Evolutionary conservation across 129 eudicot species (phyloP), one percentile per base, ranked within the genome.

Genomic region (Flaveria linearis): DNA sequence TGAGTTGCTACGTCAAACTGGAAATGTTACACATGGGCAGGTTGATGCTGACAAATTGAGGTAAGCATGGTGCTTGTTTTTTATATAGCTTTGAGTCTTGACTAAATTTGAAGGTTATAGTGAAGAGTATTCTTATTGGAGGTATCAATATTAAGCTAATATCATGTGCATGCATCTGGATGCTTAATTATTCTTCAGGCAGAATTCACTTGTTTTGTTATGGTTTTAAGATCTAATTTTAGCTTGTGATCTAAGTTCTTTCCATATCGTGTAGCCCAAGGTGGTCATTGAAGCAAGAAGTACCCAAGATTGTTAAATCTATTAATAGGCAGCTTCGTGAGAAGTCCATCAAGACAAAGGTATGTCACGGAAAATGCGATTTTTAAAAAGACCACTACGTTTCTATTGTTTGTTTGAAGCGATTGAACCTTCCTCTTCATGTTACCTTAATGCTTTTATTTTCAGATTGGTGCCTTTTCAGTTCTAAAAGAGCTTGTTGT

Each of bases 331-430:
- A 91, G 83, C 77, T 91, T 51, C 97, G 99, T 39, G 99, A 95
- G 74, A 95, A 95, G 73, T 95, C 97, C 77, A 78, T 95, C 77
- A 95, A 95, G 82, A 89, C 99, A 74, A 95, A 95, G 99, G 99
- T 91, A 76, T 9, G 46, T 61, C 45, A 51, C 74, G 68, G 68
- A 55, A 4, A 46, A 74, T 73, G n/a, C 68, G 61, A 46, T 49
- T 10, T 18, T 10, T 5, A 53, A 5, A 52, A 39, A 23, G 42
- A 60, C 17, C 52, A 63, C 53, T 53, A 28, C 33, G 23, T 73
- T 50, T 85, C 17, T 18, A 17, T 12, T 61, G 22, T 58, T 68
- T 30, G 30, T 75, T 22, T 61, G 41, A 47, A 75, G 30, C n/a
- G 16, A 2, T 50, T 62, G 51, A 30, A 76, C 7, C 39, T 28